Evolutionary conservation across 2,329 filamentous ascomycete genomes (phyloP), one percentile per base, ranked within the genome.

Genomic region (Juglanconis juglandina): DNA sequence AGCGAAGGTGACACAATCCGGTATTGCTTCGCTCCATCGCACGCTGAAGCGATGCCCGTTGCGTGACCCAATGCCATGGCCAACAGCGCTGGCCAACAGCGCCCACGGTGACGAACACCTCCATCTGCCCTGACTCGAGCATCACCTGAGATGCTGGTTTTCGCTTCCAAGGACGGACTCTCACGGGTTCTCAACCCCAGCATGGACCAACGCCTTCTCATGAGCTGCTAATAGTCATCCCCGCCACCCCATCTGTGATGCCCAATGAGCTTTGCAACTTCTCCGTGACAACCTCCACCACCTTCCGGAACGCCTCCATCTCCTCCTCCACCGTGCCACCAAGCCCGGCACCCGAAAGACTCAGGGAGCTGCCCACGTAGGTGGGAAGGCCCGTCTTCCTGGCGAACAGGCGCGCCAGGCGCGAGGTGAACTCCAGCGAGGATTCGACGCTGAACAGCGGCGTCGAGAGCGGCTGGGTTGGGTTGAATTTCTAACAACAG

Each of bases 351-450:
- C 81, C 86, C 13, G 84, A 84, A 64, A 97, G 86, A 66, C 88
- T 91, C 68, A 96, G 86, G 39, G 92, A 96, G 71, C 91, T 96
- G 30, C 91, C 91, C 17, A 98, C 91, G 72, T 97, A 98, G n/a
- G 91, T 87, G 0, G 92, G 92, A 64, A 87, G 84, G 37, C 81
- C 79, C 34, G 87, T 84, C 67, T 85, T 88, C 57, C 86, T 85
- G n/a, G 90, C 90, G 13, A 98, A 75, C 2, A 96, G 82, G 72
- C 91, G 95, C 1, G 95, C 91, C 62, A 97, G 76, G 5, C 95
- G 86, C 1, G 87, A 91, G 1, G 94, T 89, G 72, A 97, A 96
- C 73, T 98, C 95, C 51, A 96, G 74, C 8, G 89, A 94, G 5
- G 85, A 80, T 68, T 92, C 87, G 35, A 88, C 84, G 0, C 85